A percentile compares a stretch with the other conserved stretches of the same genome.
These are phyloP conservation scores for Aspergillus candidus DNA, from an alignment of 2,329 filamentous ascomycete species.

Conservation along the genomic window DNA sequence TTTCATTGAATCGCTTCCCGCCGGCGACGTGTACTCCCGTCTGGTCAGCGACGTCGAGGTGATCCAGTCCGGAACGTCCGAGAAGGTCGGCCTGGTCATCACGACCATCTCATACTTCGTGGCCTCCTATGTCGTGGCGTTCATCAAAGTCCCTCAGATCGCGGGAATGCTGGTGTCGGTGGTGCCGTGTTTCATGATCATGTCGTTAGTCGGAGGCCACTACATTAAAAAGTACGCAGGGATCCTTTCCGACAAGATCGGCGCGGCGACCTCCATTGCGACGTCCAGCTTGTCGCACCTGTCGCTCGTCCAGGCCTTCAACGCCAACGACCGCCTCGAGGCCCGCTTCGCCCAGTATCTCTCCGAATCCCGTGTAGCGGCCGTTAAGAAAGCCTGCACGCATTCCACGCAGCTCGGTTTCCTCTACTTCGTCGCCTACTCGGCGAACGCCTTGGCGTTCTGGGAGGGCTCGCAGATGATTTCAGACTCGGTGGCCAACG, in stretches of 20 bases:
- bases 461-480: slow-evolving; percentile 59
- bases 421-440: slow-evolving; percentile 62
- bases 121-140: slow-evolving; percentile 60
- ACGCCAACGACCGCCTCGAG: slow-evolving; percentile 54
- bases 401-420: slow-evolving; percentile 54
- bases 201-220: slow-evolving; percentile 50
- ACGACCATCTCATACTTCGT: slow-evolving; percentile 60
- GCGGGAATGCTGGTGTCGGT: slow-evolving; percentile 60
- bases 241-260: slow-evolving; percentile 47
- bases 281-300: slow-evolving; percentile 57
- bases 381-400: slow-evolving; percentile 52
- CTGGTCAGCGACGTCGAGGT: slow-evolving; percentile 60
- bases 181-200: slow-evolving; percentile 56
- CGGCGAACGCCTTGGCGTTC: slow-evolving; percentile 60
- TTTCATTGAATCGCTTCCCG: slow-evolving; percentile 58
- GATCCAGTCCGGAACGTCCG: slow-evolving; percentile 61
- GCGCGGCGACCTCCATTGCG: slow-evolving; percentile 56
- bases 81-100: slow-evolving; percentile 63
- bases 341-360: slow-evolving; percentile 51
- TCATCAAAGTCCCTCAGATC: slow-evolving; percentile 56
- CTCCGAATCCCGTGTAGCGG: slow-evolving; percentile 44
- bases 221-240: slow-evolving; percentile 47
- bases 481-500: slow-evolving; percentile 26
- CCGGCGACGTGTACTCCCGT: slow-evolving; percentile 57
- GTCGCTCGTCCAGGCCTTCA: slow-evolving; percentile 57